Conservation (phyloP, 2,329 filamentous ascomycete genomes). For the Ilyonectria destructans region DNA sequence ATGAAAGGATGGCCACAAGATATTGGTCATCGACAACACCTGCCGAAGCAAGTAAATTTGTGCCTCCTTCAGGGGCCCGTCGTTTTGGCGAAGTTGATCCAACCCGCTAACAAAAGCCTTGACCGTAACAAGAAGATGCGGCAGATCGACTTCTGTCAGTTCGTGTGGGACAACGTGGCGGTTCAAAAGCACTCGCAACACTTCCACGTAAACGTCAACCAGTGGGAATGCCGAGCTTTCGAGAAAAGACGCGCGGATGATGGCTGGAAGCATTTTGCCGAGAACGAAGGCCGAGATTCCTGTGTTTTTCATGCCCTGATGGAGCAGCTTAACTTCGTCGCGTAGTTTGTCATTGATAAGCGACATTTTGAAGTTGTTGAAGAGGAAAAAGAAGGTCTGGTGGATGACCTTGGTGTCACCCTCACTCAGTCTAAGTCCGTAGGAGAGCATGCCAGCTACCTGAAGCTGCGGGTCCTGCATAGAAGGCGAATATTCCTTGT, state of each 20-base stretch:
- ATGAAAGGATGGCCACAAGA: constrained; percentile 52
- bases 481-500: constrained; percentile 70
- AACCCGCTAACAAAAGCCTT: constrained; percentile 51
- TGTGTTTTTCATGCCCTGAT: constrained; percentile 64
- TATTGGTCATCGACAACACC: constrained; percentile 49
- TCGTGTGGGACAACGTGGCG: constrained; percentile 56
- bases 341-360: constrained; percentile 65
- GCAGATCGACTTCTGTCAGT: constrained; percentile 54
- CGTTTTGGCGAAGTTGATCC: constrained; percentile 41
- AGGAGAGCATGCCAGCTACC: constrained; percentile 69
- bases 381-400: constrained; percentile 71
- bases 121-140: constrained; percentile 54
- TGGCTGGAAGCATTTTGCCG: constrained; percentile 69
- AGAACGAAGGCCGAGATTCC: constrained; percentile 65
- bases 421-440: constrained; percentile 70
- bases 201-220: constrained; percentile 66
- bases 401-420: constrained; percentile 64
- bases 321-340: constrained; percentile 64
- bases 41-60: constrained; percentile 51
- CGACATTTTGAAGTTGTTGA: constrained; percentile 71
- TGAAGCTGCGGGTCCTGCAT: constrained; percentile 71
- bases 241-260: constrained; percentile 59
- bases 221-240: constrained; percentile 62
- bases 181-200: constrained; percentile 57
- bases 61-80: constrained; percentile 39